A percentile compares a stretch with the other conserved stretches of the same genome.
Conservation (phyloP, 2,329 filamentous ascomycete genomes). For the Monilinia fructigena region DNA sequence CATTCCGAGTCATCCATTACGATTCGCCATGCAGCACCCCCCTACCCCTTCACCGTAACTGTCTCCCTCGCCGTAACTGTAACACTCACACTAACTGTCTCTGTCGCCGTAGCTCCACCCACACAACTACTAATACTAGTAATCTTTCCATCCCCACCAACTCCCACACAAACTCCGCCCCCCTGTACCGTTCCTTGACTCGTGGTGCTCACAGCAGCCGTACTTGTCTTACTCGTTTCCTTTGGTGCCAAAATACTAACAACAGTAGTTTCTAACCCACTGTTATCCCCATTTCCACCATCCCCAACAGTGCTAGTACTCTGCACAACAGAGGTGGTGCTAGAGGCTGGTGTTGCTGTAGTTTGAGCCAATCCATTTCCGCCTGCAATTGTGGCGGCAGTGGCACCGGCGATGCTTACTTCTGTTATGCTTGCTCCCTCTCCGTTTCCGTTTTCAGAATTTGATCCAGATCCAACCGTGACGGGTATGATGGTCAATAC, state of each 20-base stretch:
- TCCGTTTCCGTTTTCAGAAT: neutral
- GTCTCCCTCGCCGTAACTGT: slow-evolving; percentile 3
- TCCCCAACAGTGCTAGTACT: neutral
- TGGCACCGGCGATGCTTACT: neutral
- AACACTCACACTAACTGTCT: neutral
- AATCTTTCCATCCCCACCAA: neutral
- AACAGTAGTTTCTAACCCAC: neutral
- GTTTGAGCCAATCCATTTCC: neutral
- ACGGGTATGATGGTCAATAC: slow-evolving; percentile 3
- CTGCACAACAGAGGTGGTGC: neutral
- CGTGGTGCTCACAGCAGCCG: neutral
- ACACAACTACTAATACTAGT: slow-evolving; percentile 9
- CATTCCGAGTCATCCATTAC: neutral
- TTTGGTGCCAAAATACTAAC: neutral
- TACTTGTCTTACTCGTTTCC: neutral
- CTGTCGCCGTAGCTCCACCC: neutral
- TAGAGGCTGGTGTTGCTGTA: neutral
- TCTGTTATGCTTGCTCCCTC: neutral
- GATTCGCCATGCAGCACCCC: neutral
- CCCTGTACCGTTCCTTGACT: too few relatives aligned
- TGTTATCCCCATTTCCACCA: neutral
- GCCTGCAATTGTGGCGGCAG: neutral
- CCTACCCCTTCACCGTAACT: slow-evolving; percentile 3
- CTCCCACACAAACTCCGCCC: neutral
- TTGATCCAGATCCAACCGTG: neutral